phyloP scores from a whole-genome alignment of 495 filamentous ascomycete species.

The Talaromyces nanjingensis region DNA sequence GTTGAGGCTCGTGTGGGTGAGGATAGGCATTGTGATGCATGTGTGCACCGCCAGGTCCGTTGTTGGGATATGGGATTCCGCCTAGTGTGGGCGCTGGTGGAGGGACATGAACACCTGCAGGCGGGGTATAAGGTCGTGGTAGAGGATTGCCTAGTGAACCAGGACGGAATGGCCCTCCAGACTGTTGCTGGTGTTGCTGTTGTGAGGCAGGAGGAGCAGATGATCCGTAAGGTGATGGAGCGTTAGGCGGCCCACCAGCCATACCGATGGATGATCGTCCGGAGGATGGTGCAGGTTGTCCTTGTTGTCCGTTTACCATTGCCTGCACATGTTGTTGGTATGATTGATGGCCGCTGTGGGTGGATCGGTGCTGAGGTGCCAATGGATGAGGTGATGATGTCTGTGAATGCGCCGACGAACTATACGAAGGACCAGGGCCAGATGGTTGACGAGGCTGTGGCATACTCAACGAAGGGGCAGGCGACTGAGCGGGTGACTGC shows the following conservation, averaged over 20 bases:
- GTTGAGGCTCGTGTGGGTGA: conserved; percentile 18
- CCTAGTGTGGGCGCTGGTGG: conserved; percentile 14
- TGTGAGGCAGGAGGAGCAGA: conserved; percentile 27
- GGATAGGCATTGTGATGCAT: conserved; percentile 28
- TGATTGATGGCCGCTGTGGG: conserved; percentile 18
- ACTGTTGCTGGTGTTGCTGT: conserved; percentile 16
- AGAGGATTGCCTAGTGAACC: conserved; percentile 12
- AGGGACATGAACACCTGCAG: conserved; percentile 27
- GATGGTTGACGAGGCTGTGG: conserved; percentile 23
- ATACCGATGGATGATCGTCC: conserved; percentile 30
- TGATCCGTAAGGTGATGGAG: conserved; percentile 26
- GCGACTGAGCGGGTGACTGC: conserved; percentile 27
- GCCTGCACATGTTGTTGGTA: conserved; percentile 39
- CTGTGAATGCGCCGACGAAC: conserved; percentile 17
- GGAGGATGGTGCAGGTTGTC: conserved; percentile 9
- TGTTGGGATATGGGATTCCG: conserved; percentile 25
- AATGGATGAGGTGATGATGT: conserved; percentile 20
- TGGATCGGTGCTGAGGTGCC: conserved; percentile 16
- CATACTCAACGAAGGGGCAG: conserved; percentile 25
- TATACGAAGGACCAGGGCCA: conserved; percentile 19
- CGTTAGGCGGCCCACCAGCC: conserved; percentile 12
- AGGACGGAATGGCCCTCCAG: conserved; percentile 9
- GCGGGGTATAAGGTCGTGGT: conserved; percentile 36
- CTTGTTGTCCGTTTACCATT: conserved; percentile 35
- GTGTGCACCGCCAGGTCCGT: conserved; percentile 13